phyloP scores from a whole-genome alignment of 768 basidiomycete species.

The Fomitopsis pulvina region DNA sequence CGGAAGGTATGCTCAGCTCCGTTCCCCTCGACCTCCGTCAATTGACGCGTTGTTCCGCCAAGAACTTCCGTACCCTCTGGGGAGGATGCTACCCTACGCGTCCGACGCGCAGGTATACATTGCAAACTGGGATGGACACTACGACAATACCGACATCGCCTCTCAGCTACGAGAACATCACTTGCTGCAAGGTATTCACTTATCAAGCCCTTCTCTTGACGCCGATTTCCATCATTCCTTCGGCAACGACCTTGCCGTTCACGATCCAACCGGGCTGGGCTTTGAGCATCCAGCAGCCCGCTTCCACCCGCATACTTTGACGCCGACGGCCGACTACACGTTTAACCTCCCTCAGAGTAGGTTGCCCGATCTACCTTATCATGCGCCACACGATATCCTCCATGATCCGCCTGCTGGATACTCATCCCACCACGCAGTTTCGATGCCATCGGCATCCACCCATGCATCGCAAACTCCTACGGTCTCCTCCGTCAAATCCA shows the following conservation, averaged over 20 bases:
- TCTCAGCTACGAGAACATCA: conserved; percentile 21
- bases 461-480: conserved; percentile 13
- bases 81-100: neutral
- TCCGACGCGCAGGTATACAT: conserved; percentile 7
- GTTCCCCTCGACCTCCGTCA: neutral
- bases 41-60: neutral
- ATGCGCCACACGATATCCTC: conserved; percentile 17
- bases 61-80: neutral
- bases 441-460: conserved; percentile 13
- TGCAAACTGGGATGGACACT: conserved; percentile 12
- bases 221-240: conserved; percentile 18
- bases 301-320: conserved; percentile 17
- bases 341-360: conserved; percentile 23
- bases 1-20: conserved; percentile 28
- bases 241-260: conserved; percentile 16
- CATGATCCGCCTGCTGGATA: conserved; percentile 14
- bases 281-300: conserved; percentile 14
- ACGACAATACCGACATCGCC: conserved; percentile 14
- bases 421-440: conserved; percentile 15
- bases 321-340: conserved; percentile 18
- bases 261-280: conserved; percentile 20
- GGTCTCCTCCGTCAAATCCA: conserved; percentile 13
- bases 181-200: conserved; percentile 22
- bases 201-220: conserved; percentile 17
- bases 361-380: conserved; percentile 18